Evolutionary conservation across 352 stramenopile genomes (phyloP).

Genomic region (Phytophthora litchii): DNA sequence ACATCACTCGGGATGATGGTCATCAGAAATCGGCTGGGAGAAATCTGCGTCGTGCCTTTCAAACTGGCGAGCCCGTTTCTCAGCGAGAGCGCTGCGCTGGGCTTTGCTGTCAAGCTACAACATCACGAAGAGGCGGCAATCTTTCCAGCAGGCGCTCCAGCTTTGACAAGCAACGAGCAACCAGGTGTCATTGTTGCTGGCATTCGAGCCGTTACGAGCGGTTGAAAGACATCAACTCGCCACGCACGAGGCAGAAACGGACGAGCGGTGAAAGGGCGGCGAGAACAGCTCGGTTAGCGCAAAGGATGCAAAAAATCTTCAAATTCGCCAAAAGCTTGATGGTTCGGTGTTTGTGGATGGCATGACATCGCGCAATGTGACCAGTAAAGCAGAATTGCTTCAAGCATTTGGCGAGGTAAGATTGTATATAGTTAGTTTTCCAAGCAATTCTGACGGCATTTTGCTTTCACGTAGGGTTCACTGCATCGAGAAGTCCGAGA

Average conservation of each 20-base stretch:
- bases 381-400: slow-evolving; percentile 50
- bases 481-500: slow-evolving; percentile 71
- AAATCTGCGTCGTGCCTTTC: slow-evolving; percentile 13
- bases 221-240: slow-evolving; percentile 34
- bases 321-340: slow-evolving; percentile 70
- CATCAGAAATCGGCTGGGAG: slow-evolving; percentile 23
- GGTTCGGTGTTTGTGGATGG: slow-evolving; percentile 74
- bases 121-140: slow-evolving; percentile 25
- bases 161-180: slow-evolving; percentile 21
- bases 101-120: slow-evolving; percentile 24
- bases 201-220: slow-evolving; percentile 25
- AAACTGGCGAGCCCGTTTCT: slow-evolving; percentile 24
- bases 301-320: slow-evolving; percentile 60
- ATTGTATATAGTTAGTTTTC: not conserved
- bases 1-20: slow-evolving; percentile 17
- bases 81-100: slow-evolving; percentile 13
- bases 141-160: slow-evolving; percentile 10
- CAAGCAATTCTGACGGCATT: not conserved
- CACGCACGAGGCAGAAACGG: slow-evolving; percentile 29
- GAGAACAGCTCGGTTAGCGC: slow-evolving; percentile 47
- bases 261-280: slow-evolving; percentile 26
- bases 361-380: slow-evolving; percentile 60
- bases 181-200: slow-evolving; percentile 1
- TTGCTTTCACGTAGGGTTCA: slow-evolving; percentile 44
- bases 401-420: slow-evolving; percentile 65